Percentiles rank a stretch among this genome's conserved stretches.
Conservation (phyloP, 345 rosid species). For the Eucalyptus tenuipes region DNA sequence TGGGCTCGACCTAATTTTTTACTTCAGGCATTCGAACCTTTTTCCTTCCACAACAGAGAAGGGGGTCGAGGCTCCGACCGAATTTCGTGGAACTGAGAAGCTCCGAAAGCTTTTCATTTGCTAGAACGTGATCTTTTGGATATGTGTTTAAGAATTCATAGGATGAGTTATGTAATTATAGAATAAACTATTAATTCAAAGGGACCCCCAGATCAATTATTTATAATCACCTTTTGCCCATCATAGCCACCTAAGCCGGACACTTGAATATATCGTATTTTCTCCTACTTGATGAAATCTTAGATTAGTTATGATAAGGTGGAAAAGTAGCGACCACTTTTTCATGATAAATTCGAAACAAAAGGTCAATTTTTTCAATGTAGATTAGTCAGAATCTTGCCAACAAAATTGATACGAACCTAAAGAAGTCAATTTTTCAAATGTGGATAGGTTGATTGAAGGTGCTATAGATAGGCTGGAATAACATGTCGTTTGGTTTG, state of each 20-base stretch:
- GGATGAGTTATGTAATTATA: background rate
- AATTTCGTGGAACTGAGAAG: background rate
- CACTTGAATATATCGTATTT: background rate
- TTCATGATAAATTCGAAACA: background rate
- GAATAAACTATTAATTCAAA: background rate
- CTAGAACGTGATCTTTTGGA: background rate
- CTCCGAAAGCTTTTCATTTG: background rate
- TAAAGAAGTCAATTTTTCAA: background rate
- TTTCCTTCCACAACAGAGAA: background rate
- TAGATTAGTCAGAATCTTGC: background rate
- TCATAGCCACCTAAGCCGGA: background rate
- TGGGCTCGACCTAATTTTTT: background rate
- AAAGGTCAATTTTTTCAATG: background rate
- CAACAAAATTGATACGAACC: background rate
- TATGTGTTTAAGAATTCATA: background rate
- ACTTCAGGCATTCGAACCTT: background rate
- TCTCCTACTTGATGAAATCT: background rate
- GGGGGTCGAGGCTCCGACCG: background rate
- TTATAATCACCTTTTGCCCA: background rate
- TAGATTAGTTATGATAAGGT: background rate
- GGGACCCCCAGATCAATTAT: background rate
- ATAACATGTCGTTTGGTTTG: background rate
- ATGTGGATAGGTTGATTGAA: background rate
- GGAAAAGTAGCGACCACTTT: background rate
- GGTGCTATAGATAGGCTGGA: background rate